phyloP scores from a whole-genome alignment of 2,329 filamentous ascomycete species.

The Endothia cerciana region DNA sequence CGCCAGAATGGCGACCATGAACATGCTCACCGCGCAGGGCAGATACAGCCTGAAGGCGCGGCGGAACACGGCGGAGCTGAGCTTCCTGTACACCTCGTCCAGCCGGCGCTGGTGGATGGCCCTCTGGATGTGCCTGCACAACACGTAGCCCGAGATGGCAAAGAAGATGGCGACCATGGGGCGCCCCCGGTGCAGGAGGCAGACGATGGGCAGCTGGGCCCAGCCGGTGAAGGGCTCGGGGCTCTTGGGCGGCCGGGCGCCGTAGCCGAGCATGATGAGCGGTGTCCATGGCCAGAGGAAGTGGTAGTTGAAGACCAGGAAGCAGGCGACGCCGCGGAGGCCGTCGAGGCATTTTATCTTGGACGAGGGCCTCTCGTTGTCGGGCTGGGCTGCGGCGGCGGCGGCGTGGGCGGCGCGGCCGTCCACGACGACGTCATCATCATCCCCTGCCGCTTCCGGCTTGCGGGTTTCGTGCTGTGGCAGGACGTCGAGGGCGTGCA shows the following conservation, averaged over 20 bases:
- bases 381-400: neutral
- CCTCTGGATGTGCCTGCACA: constrained; percentile 44
- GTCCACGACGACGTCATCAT: neutral
- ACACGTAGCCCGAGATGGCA: constrained; percentile 48
- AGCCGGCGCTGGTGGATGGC: constrained; percentile 42
- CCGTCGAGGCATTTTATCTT: constrained; percentile 47
- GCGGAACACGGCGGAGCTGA: constrained; percentile 44
- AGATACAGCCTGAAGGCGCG: constrained; percentile 46
- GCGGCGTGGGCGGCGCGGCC: neutral
- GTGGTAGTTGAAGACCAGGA: constrained; percentile 49
- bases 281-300: constrained; percentile 48
- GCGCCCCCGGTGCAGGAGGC: constrained; percentile 44
- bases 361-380: constrained; percentile 30
- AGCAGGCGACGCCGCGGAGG: constrained; percentile 46
- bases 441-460: neutral
- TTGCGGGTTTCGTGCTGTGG: constrained; percentile 4
- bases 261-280: constrained; percentile 45
- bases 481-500: constrained; percentile 6
- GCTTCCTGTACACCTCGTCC: constrained; percentile 41
- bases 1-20: constrained; percentile 43
- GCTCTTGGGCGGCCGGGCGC: constrained; percentile 41
- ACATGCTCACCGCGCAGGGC: constrained; percentile 46
- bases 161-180: constrained; percentile 50
- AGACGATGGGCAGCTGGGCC: constrained; percentile 44
- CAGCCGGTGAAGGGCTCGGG: constrained; percentile 40